Evolutionary conservation across 208 protist species (phyloP).

Genomic region (Entamoeba histolytica): DNA sequence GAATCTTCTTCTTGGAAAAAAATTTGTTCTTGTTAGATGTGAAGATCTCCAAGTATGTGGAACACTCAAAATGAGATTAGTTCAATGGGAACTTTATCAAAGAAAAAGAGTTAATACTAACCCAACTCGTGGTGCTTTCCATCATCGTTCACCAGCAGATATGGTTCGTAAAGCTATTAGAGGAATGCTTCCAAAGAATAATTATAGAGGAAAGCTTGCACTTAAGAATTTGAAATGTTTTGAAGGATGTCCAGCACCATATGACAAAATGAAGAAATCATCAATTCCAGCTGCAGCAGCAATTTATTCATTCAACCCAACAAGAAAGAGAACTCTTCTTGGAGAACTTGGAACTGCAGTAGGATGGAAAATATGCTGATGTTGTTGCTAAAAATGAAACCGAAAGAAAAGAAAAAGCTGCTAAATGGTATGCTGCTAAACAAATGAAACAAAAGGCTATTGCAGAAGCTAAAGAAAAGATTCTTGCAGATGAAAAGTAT

Average conservation of each 20-base stretch:
- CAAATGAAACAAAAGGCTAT: background rate
- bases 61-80: too few relatives aligned
- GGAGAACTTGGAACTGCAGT: slow-evolving; percentile 44
- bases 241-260: too few relatives aligned
- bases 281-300: slow-evolving; percentile 58
- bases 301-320: slow-evolving; percentile 36
- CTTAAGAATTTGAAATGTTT: slow-evolving; percentile 47
- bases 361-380: slow-evolving; percentile 62
- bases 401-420: slow-evolving; percentile 44
- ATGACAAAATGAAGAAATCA: too few relatives aligned
- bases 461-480: background rate
- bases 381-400: slow-evolving; percentile 53
- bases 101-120: too few relatives aligned
- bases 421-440: background rate
- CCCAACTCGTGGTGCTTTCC: too few relatives aligned
- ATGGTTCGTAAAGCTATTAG: slow-evolving; percentile 77
- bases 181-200: slow-evolving; percentile 87
- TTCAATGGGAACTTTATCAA: too few relatives aligned
- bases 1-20: slow-evolving; percentile 3
- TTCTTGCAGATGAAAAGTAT: background rate
- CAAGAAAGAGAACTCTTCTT: slow-evolving; percentile 47
- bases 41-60: too few relatives aligned
- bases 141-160: too few relatives aligned
- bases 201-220: slow-evolving; percentile 44
- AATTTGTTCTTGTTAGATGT: slow-evolving; percentile 26